Conservation (phyloP, 192 early-diverging fungal genomes). For the Diversispora epigaea region DNA sequence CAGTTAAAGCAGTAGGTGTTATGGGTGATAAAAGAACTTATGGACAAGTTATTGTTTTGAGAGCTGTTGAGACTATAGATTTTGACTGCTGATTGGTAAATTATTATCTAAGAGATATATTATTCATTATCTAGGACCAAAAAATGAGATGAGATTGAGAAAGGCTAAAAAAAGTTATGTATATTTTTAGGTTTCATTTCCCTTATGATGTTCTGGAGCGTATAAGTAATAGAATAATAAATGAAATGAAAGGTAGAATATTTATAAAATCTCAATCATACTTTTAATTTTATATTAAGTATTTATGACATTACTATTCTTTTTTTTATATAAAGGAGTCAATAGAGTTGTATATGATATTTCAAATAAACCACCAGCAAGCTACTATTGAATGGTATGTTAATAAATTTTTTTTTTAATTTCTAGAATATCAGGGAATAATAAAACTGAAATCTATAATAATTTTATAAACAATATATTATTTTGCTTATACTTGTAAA, state of each 20-base stretch:
- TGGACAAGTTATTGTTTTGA: slow-evolving; percentile 96
- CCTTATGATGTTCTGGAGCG: slow-evolving; percentile 85
- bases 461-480: too few species aligned
- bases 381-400: slow-evolving; percentile 80
- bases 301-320: not conserved
- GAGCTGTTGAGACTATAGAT: slow-evolving; percentile 93
- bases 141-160: too few species aligned
- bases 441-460: too few species aligned
- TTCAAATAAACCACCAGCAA: slow-evolving; percentile 95
- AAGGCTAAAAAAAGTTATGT: too few species aligned
- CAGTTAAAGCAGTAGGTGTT: slow-evolving; percentile 94
- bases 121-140: too few species aligned
- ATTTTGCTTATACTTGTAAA: too few species aligned
- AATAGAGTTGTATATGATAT: slow-evolving; percentile 98
- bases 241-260: slow-evolving; percentile 84
- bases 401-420: too few species aligned
- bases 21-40: slow-evolving; percentile 99
- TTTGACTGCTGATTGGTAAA: slow-evolving; percentile 96
- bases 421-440: too few species aligned
- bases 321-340: slow-evolving; percentile 46
- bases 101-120: not conserved
- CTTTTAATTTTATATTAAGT: not conserved
- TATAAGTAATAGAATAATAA: slow-evolving; percentile 95
- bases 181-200: slow-evolving; percentile 64
- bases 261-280: not conserved